Evolutionary conservation across 495 filamentous ascomycete genomes (phyloP), one percentile per base, ranked within the genome.

Genomic region (Penicillium waksmanii): DNA sequence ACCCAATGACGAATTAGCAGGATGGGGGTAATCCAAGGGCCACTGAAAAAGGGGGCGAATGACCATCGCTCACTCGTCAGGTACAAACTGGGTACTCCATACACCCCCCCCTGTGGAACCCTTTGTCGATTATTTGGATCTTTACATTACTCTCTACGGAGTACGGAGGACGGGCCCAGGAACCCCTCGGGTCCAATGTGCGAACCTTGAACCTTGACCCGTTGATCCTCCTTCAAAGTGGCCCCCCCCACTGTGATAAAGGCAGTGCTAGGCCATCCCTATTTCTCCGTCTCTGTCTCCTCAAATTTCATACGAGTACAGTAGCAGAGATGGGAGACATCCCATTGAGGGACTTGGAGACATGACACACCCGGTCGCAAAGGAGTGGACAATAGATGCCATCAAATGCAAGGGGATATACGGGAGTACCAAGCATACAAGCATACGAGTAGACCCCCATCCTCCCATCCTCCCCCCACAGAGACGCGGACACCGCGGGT

Each of bases 1-100:
- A 27, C 10, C 49, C 49, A 51, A 51, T 51, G 27, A 36, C 10
- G 0, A 12, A 7, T n/a, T 9, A 12, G 12, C 11, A 38, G 8
- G 46, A 48, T 48, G 49, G 27, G 13, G 27, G 8, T 31, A 17
- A 51, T 35, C 49, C 49, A 51, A 51, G 49, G 49, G 49, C 49
- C 27, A 31, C 47, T 50, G 49, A 36, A 51, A 51, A 51, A 35
- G 49, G 49, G 46, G 49, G 49, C 49, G 49, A 51, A 51, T 51
- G 36, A 33, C 34, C 35, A 42, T 34, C 35, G 21, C 18, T 9
- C 35, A 42, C 27, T 21, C 34, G 51, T 25, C 27, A 31, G 27
- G 27, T 31, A 23, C 23, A 23, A 2, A 8, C 27, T 31, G 27
- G 27, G 27, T 31, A 31, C 27, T 31, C 13, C 10, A 53, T 7